Base-by-base conservation (phyloP, 768 basidiomycete species). In the Cystobasidium onofrii region DNA sequence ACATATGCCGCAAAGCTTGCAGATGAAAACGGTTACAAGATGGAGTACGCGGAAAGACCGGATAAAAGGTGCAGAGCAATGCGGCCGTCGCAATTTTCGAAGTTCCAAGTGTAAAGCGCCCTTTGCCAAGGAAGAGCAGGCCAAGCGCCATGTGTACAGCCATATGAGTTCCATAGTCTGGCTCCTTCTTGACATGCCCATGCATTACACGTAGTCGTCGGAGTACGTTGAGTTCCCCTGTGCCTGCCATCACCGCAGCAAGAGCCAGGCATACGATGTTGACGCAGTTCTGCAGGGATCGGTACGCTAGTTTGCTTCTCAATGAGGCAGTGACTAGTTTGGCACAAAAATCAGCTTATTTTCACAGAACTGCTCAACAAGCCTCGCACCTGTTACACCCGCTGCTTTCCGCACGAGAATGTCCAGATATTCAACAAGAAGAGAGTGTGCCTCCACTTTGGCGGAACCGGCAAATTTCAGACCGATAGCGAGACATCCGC, bases 231-330 rank as follows among this genome's bases (percentile, higher is more conserved):
- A 97, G 86, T 80, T 98, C 93, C 1, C 96, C 96, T 0, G 93
- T 95, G 12, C 96, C 96, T 1, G 95, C 92, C 91, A 98, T 95
- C 52, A 98, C 89, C 86, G 95, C 89, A 79, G 90, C 88, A 36
- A 96, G 82, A 0, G 93, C 85, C 41, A 96, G 85, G 0, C 91
- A 89, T 69, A 98, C 89, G 46, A 94, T 83, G 78, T 90, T 94
- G 41, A 97, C 83, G 1, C 91, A 91, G 77, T 92, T 91, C 15
- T 93, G 86, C 27, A 94, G 86, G 1, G 92, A 89, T 6, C 89
- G 88, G 1, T 93, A 88, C 78, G 90, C 89, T 80, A 97, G 92
- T 78, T 89, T 89, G 74, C 89, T 88, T 79, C 96, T 92, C 77
- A 92, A 95, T 0, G 89, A 85, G 41, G 87, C 84, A 0, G 87